Evolutionary conservation across 2,329 filamentous ascomycete species (phyloP).

Genomic region (Xylaria sp.): DNA sequence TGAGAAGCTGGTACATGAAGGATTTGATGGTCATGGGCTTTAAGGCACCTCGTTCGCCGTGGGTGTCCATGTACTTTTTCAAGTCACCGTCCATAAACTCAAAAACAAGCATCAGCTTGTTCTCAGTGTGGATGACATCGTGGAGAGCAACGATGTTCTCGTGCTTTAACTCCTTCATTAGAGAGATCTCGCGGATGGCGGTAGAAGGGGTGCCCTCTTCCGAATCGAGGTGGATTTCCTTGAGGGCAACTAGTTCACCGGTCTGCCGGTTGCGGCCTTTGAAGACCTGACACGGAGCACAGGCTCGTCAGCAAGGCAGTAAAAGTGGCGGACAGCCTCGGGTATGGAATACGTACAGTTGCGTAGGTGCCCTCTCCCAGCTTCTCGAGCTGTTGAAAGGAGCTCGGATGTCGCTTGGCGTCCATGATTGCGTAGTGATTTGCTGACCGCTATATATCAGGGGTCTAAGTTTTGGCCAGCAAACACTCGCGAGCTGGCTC

Average conservation of each 20-base stretch:
- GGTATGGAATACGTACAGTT: conserved; percentile 71
- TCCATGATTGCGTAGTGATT: conserved; percentile 71
- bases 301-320: conserved; percentile 19
- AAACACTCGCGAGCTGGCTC: background rate
- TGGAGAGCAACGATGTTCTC: conserved; percentile 97
- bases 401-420: conserved; percentile 90
- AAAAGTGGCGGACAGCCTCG: conserved; percentile 37
- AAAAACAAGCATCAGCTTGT: conserved; percentile 99
- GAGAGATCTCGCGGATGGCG: conserved; percentile 96
- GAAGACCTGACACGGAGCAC: conserved; percentile 76
- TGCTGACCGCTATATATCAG: background rate
- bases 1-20: conserved; percentile 98
- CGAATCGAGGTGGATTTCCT: conserved; percentile 98
- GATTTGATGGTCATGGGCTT: conserved; percentile 94
- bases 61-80: conserved; percentile 98
- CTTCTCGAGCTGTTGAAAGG: conserved; percentile 99
- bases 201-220: conserved; percentile 98
- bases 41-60: conserved; percentile 88
- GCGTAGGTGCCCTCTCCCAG: conserved; percentile 98
- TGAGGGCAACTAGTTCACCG: conserved; percentile 93
- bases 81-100: conserved; percentile 99
- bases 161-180: conserved; percentile 99
- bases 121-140: conserved; percentile 99
- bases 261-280: conserved; percentile 98
- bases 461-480: background rate